Base-by-base conservation (phyloP, 495 filamentous ascomycete genomes). In the Talaromyces thailandensis region DNA sequence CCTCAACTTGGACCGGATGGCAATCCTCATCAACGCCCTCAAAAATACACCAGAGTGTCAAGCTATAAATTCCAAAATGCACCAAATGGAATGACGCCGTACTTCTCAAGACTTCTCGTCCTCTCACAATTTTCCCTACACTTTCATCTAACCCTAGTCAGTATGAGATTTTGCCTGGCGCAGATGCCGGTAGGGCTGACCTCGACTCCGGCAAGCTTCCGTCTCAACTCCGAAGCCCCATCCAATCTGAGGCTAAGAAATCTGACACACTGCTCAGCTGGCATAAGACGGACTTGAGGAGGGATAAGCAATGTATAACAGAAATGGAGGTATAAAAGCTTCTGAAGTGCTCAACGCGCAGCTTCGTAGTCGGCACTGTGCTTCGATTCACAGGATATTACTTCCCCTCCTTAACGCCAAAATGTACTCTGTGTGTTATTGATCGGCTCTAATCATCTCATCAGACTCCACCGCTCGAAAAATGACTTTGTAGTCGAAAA, bases 1-100 rank as follows among this genome's bases (percentile, higher is more conserved):
- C 62, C 73, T 80, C n/a, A 79, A 79, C 60, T 66, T 81, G 16
- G 76, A 81, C 65, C 66, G 73, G 62, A 80, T 79, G 68, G 64
- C 67, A n/a, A 50, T 70, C 14, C 69, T 80, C 14, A 69, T 77
- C 26, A 63, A 69, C 32, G 56, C 66, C 18, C 53, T 75, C 50
- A 63, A 69, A 28, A 56, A 66, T 24, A 75, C 74, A 2, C 18
- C 65, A 0, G 71, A 72, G 16, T 76, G 77, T 32, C 21, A 67
- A 58, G 1, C 45, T 8, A 24, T 68, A 23, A n/a, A 70, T 67
- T 25, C 3, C 53, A 1, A 71, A 65, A 45, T 68, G 45, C 55
- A 35, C 63, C 11, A 48, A 60, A 25, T 80, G 76, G 76, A 78
- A 75, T 56, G 63, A 74, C 16, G 70, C 76, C 2, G 68, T 79